Evolutionary conservation across 1,284 basidiomycete species (phyloP).

Genomic region (Apiotrichum akiyoshidainum): DNA sequence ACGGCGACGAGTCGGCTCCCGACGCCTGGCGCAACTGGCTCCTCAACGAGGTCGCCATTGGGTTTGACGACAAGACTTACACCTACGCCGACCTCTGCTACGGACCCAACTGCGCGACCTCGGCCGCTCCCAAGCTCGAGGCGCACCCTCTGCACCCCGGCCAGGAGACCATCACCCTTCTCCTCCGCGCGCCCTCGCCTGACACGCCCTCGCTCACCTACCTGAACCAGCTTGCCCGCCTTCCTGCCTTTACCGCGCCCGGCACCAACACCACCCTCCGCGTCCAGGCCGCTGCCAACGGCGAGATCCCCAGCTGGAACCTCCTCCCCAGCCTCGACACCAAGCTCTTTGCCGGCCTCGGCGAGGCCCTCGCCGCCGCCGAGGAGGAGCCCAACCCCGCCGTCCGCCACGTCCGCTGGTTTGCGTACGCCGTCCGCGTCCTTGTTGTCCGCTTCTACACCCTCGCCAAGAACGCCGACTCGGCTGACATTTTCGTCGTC

Average conservation of each 20-base stretch:
- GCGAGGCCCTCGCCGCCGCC: constrained; percentile 20
- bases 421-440: constrained; percentile 77
- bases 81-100: constrained; percentile 46
- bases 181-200: constrained; percentile 40
- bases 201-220: constrained; percentile 63
- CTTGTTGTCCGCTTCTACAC: constrained; percentile 80
- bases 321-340: constrained; percentile 42
- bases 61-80: constrained; percentile 33
- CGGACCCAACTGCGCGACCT: constrained; percentile 22
- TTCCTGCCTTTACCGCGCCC: constrained; percentile 46
- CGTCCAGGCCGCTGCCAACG: constrained; percentile 21
- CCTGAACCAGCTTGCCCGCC: constrained; percentile 46
- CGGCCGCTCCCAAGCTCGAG: constrained; percentile 24
- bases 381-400: constrained; percentile 59
- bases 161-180: constrained; percentile 41
- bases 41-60: constrained; percentile 37
- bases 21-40: constrained; percentile 45
- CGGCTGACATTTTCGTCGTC: constrained; percentile 91
- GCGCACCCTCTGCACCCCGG: constrained; percentile 40
- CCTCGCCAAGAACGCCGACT: constrained; percentile 87
- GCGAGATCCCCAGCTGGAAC: constrained; percentile 31
- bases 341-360: constrained; percentile 37
- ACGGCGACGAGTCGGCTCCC: constrained; percentile 24
- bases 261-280: constrained; percentile 38
- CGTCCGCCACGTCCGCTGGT: constrained; percentile 75